phyloP scores from a whole-genome alignment of 2,329 filamentous ascomycete species.

The Pseudomassariella vexata region DNA sequence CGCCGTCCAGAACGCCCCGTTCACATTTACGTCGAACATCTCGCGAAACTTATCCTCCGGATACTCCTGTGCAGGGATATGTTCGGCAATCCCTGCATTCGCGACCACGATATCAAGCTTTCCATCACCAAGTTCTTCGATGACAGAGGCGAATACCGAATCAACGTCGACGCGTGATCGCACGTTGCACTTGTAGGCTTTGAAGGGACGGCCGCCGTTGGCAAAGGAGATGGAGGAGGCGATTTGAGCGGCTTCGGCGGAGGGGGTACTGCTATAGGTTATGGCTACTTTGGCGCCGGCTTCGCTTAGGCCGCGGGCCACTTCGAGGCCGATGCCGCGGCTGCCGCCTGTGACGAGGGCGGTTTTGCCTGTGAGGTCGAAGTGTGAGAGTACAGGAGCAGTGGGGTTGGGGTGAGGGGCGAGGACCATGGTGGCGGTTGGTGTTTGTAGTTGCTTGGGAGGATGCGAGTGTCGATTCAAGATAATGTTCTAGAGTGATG shows the following conservation, averaged over 20 bases:
- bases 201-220: slow-evolving; percentile 16
- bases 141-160: slow-evolving; percentile 24
- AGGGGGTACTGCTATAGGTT: slow-evolving; percentile 23
- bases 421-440: slow-evolving; percentile 18
- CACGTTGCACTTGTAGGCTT: slow-evolving; percentile 32
- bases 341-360: slow-evolving; percentile 23
- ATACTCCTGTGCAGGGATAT: slow-evolving; percentile 32
- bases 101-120: slow-evolving; percentile 33
- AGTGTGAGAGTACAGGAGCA: slow-evolving; percentile 24
- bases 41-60: slow-evolving; percentile 29
- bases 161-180: slow-evolving; percentile 21
- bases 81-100: slow-evolving; percentile 32
- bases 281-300: slow-evolving; percentile 23
- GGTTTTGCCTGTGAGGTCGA: slow-evolving; percentile 21
- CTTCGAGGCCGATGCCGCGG: slow-evolving; percentile 24
- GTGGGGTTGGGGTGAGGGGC: slow-evolving; percentile 21
- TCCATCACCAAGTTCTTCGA: slow-evolving; percentile 29
- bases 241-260: slow-evolving; percentile 17
- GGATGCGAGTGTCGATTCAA: too few relatives aligned
- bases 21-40: slow-evolving; percentile 33
- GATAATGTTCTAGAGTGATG: too few relatives aligned
- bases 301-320: slow-evolving; percentile 22
- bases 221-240: slow-evolving; percentile 16
- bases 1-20: slow-evolving; percentile 36
- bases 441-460: too few relatives aligned